phyloP scores from a whole-genome alignment of 345 rosid species.

The Cochlearia excelsa region DNA sequence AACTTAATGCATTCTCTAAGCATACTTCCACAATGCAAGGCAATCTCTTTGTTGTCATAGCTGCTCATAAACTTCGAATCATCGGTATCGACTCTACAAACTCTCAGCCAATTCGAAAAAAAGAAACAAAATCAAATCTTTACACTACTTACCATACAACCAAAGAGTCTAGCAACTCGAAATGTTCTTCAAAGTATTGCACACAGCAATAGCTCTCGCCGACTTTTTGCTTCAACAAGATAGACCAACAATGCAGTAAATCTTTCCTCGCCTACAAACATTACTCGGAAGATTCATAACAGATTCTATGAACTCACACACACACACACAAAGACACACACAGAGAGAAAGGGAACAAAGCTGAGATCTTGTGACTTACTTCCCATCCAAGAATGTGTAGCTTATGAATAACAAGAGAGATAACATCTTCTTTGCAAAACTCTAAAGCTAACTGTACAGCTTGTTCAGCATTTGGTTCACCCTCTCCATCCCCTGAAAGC shows the following conservation, averaged over 20 bases:
- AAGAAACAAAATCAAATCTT: neutral
- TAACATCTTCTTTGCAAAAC: slow-evolving; percentile 83
- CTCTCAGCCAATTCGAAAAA: neutral
- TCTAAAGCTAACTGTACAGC: slow-evolving; percentile 69
- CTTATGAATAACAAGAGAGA: slow-evolving; percentile 71
- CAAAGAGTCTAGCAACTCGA: slow-evolving; percentile 81
- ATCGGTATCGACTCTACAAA: neutral
- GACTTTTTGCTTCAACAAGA: slow-evolving; percentile 75
- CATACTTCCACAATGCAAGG: slow-evolving; percentile 85
- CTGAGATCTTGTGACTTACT: slow-evolving; percentile 45
- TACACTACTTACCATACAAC: slow-evolving; percentile 33
- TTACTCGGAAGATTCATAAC: neutral
- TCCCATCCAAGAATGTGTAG: slow-evolving; percentile 87
- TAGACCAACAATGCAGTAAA: slow-evolving; percentile 87
- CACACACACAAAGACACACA: neutral
- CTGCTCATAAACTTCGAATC: slow-evolving; percentile 42
- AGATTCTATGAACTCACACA: neutral
- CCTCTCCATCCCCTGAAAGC: slow-evolving; percentile 88
- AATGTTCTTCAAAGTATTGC: slow-evolving; percentile 78
- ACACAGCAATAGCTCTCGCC: slow-evolving; percentile 65
- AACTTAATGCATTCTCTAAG: slow-evolving; percentile 96
- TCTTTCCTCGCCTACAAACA: slow-evolving; percentile 77
- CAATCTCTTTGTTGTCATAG: slow-evolving; percentile 93
- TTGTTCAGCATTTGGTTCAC: slow-evolving; percentile 76
- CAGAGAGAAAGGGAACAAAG: neutral